phyloP scores from a whole-genome alignment of 2,329 filamentous ascomycete genomes.

The Microcyclosporella mali region DNA sequence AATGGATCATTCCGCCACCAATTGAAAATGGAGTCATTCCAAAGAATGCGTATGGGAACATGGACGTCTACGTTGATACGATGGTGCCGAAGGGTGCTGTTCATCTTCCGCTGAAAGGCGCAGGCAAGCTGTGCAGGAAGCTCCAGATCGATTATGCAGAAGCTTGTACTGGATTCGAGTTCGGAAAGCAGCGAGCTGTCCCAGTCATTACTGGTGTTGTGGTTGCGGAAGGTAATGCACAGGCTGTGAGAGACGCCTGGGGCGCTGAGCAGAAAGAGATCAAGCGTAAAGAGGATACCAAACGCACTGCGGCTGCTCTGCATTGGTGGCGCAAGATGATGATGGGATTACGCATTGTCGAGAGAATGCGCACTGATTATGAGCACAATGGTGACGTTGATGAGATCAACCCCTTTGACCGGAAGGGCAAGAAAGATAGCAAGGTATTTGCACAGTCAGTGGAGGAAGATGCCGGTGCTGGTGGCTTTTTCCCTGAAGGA shows the following conservation, averaged over 20 bases:
- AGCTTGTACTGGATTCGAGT: constrained; percentile 93
- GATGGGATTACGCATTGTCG: constrained; percentile 74
- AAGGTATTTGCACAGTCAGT: constrained; percentile 10
- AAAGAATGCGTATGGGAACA: constrained; percentile 92
- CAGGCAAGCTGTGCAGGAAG: constrained; percentile 72
- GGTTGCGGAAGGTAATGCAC: constrained; percentile 72
- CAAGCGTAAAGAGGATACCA: constrained; percentile 72
- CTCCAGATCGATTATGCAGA: constrained; percentile 85
- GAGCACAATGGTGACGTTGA: constrained; percentile 49
- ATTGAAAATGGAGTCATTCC: constrained; percentile 72
- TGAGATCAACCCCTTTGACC: constrained; percentile 51
- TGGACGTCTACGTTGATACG: constrained; percentile 86
- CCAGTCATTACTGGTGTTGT: constrained; percentile 89
- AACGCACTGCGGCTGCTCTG: constrained; percentile 67
- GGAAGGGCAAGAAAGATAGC: constrained; percentile 23
- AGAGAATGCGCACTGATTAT: constrained; percentile 71
- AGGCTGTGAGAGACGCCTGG: constrained; percentile 69
- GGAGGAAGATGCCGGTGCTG: constrained; percentile 27
- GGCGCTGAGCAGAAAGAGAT: constrained; percentile 67
- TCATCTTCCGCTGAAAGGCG: constrained; percentile 74
- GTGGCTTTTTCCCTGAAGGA: constrained; percentile 39
- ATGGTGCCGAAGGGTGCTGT: constrained; percentile 85
- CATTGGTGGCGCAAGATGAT: constrained; percentile 80
- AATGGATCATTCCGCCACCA: constrained; percentile 94
- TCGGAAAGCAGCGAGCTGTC: constrained; percentile 88